Conservation (phyloP, 441 rosid genomes). For the Eutrema salsugineum region DNA sequence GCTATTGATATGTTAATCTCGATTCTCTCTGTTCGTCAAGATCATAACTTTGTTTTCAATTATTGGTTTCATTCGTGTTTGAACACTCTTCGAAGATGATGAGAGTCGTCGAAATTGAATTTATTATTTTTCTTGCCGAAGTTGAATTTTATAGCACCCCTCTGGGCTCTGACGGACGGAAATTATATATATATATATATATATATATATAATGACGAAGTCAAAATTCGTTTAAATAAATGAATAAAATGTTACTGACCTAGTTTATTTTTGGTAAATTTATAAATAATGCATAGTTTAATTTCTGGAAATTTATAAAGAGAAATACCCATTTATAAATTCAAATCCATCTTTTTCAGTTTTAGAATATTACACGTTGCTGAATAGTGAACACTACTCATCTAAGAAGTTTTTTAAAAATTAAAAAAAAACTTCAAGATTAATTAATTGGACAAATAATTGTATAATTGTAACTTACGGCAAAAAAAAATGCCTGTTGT, state of each 20-base stretch:
- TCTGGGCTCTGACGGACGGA: neutral
- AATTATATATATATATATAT: neutral
- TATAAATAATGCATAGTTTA: too few species aligned
- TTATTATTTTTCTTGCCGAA: neutral
- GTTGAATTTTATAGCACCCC: neutral
- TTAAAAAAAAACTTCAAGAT: neutral
- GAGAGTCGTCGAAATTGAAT: slow-evolving; percentile 21
- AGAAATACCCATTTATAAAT: too few species aligned
- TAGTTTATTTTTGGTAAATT: neutral
- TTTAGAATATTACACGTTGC: neutral
- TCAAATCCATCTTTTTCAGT: neutral
- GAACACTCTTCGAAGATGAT: slow-evolving; percentile 24
- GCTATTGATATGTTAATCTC: neutral
- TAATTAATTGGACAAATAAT: neutral
- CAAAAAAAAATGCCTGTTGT: too few species aligned
- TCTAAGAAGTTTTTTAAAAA: neutral
- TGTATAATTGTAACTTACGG: too few species aligned
- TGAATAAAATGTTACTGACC: neutral
- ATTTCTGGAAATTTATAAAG: neutral
- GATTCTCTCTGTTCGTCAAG: slow-evolving; percentile 9
- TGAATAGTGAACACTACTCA: neutral
- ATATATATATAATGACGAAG: neutral
- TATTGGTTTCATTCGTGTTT: slow-evolving; percentile 16
- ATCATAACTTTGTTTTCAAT: neutral
- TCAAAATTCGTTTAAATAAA: neutral